A percentile compares a stretch with the other conserved stretches of the same genome.
Conservation (phyloP, 2,329 filamentous ascomycete species). For the Fusarium sp. region DNA sequence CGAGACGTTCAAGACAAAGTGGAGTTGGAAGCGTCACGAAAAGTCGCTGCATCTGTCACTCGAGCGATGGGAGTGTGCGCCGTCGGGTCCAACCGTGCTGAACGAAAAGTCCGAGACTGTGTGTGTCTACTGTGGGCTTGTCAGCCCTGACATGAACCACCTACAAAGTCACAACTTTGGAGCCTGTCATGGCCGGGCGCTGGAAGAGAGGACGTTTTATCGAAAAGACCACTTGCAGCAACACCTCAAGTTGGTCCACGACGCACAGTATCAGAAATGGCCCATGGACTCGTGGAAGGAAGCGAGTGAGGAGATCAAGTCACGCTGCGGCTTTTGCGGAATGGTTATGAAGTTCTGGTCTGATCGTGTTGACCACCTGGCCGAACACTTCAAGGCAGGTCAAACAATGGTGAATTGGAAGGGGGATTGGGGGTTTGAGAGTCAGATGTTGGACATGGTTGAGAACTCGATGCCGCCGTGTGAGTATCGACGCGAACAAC, state of each 20-base stretch:
- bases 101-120: conserved; percentile 54
- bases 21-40: conserved; percentile 62
- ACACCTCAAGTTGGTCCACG: conserved; percentile 45
- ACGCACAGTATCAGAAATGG: conserved; percentile 38
- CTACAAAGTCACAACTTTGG: conserved; percentile 48
- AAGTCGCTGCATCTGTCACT: conserved; percentile 51
- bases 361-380: conserved; percentile 52
- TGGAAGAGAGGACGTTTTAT: conserved; percentile 55
- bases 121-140: conserved; percentile 46
- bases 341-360: conserved; percentile 50
- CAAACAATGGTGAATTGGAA: not conserved
- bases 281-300: conserved; percentile 57
- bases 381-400: conserved; percentile 52
- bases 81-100: conserved; percentile 47
- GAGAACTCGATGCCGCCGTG: conserved; percentile 55
- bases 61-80: conserved; percentile 56
- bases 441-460: conserved; percentile 49
- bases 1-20: conserved; percentile 56
- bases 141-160: conserved; percentile 45
- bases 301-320: conserved; percentile 39
- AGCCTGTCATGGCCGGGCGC: conserved; percentile 60
- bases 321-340: conserved; percentile 54
- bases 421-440: conserved; percentile 44
- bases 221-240: conserved; percentile 55
- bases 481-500: conserved; percentile 1